A percentile compares a stretch with the other conserved stretches of the same genome.
phyloP scores from a whole-genome alignment of 2,329 filamentous ascomycete genomes.

The Ascochyta lentis region DNA sequence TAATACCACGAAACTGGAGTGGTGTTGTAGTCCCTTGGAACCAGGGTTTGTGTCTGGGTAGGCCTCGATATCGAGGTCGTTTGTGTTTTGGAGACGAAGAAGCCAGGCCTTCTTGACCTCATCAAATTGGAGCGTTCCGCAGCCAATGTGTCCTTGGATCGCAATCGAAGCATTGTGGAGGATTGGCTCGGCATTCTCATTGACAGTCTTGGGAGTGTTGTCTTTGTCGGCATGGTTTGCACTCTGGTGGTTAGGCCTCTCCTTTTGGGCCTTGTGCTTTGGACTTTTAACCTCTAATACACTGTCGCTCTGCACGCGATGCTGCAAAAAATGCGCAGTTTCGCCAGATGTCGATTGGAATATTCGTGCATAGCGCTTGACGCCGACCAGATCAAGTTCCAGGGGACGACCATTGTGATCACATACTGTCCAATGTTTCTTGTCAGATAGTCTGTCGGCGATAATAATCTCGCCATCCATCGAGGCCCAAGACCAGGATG shows the following conservation, averaged over 20 bases:
- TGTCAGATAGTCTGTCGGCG: constrained; percentile 20
- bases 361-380: constrained; percentile 1
- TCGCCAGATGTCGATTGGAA: not conserved
- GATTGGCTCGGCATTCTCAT: constrained; percentile 20
- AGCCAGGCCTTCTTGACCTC: constrained; percentile 13
- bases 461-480: constrained; percentile 28
- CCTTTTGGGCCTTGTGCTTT: constrained; percentile 2
- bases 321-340: constrained; percentile 3
- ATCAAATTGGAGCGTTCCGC: constrained; percentile 12
- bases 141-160: constrained; percentile 27
- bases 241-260: not conserved
- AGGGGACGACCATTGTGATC: constrained; percentile 22
- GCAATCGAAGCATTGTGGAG: constrained; percentile 21
- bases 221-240: not conserved
- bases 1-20: constrained; percentile 21
- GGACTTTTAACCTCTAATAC: constrained; percentile 12
- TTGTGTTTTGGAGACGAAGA: constrained; percentile 4
- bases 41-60: constrained; percentile 26
- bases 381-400: constrained; percentile 20
- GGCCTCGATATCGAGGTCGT: constrained; percentile 16
- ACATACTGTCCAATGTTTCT: constrained; percentile 19
- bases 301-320: constrained; percentile 21
- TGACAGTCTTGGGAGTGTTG: not conserved
- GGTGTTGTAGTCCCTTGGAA: not conserved
- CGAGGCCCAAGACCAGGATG: constrained; percentile 34